These are phyloP conservation scores for Chaetothyriales sp. DNA, from an alignment of 2,329 filamentous ascomycete species.

Conservation along the genomic window DNA sequence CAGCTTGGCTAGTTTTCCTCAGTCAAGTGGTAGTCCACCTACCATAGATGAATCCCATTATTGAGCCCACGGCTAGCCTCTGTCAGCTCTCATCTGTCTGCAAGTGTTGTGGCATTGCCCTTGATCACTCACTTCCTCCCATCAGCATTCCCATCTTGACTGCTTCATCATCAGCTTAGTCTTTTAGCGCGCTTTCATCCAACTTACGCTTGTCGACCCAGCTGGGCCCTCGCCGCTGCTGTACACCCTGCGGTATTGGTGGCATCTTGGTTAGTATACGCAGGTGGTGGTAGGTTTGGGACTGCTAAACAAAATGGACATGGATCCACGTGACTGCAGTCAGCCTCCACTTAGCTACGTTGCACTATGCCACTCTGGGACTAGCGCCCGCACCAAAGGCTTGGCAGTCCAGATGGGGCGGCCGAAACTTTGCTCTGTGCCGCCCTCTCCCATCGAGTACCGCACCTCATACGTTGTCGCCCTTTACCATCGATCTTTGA, in stretches of 20 bases:
- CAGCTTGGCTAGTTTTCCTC: neutral
- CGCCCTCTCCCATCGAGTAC: neutral
- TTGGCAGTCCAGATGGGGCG: neutral
- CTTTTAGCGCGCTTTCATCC: constrained; percentile 8
- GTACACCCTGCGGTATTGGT: constrained; percentile 18
- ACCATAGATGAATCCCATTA: constrained; percentile 98
- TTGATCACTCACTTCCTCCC: constrained; percentile 67
- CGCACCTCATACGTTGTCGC: neutral
- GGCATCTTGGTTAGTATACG: constrained; percentile 16
- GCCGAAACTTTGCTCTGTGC: too few relatives aligned
- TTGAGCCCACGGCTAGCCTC: constrained; percentile 68
- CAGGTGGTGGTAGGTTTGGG: neutral
- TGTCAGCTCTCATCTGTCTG: constrained; percentile 3
- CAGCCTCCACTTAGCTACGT: neutral
- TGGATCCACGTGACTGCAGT: neutral
- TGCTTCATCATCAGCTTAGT: constrained; percentile 30
- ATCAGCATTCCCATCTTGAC: constrained; percentile 98
- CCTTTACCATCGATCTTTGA: neutral
- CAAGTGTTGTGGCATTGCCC: neutral
- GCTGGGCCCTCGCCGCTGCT: constrained; percentile 40
- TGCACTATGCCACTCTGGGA: neutral
- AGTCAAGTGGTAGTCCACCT: constrained; percentile 20
- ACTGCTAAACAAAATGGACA: neutral
- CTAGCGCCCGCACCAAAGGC: neutral
- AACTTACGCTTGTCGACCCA: constrained; percentile 55